Evolutionary conservation across 2,329 filamentous ascomycete species (phyloP).

Genomic region (Cladosporium sp.): DNA sequence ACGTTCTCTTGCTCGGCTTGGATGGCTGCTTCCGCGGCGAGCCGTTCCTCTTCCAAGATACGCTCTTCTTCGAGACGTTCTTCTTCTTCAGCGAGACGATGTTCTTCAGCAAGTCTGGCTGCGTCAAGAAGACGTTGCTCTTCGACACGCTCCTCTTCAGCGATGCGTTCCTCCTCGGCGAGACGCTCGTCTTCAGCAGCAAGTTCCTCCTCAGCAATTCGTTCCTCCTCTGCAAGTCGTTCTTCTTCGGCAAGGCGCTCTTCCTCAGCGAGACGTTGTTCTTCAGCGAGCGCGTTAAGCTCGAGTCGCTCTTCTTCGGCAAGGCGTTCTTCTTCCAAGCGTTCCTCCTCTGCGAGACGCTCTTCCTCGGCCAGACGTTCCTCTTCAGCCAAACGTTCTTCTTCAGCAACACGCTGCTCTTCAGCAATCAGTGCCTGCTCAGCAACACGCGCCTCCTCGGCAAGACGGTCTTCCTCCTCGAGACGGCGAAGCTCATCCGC

Average conservation of each 20-base stretch:
- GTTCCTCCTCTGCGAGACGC: not conserved
- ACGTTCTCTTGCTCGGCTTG: constrained; percentile 30
- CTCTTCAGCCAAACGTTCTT: not conserved
- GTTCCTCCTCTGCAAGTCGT: not conserved
- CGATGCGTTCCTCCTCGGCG: constrained; percentile 6
- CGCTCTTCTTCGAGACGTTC: constrained; percentile 6
- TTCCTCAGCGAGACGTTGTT: constrained; percentile 9
- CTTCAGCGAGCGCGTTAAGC: not conserved
- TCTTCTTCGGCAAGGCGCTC: not conserved
- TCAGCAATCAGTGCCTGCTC: constrained; percentile 14
- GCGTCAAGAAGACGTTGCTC: constrained; percentile 7
- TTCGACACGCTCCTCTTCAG: not conserved
- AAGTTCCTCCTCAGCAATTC: constrained; percentile 1
- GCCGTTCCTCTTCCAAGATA: not conserved
- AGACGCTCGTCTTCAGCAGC: constrained; percentile 2
- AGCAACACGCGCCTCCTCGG: not conserved
- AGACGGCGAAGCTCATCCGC: constrained; percentile 6
- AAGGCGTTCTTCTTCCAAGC: not conserved
- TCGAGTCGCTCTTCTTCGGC: constrained; percentile 6
- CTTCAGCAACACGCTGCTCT: constrained; percentile 12
- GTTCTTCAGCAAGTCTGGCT: constrained; percentile 7
- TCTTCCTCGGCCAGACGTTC: constrained; percentile 13
- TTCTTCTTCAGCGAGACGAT: constrained; percentile 4
- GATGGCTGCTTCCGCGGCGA: constrained; percentile 20
- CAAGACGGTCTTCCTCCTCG: constrained; percentile 7